Base-by-base conservation (phyloP, 2,329 filamentous ascomycete species). In the Geosmithia flava region DNA sequence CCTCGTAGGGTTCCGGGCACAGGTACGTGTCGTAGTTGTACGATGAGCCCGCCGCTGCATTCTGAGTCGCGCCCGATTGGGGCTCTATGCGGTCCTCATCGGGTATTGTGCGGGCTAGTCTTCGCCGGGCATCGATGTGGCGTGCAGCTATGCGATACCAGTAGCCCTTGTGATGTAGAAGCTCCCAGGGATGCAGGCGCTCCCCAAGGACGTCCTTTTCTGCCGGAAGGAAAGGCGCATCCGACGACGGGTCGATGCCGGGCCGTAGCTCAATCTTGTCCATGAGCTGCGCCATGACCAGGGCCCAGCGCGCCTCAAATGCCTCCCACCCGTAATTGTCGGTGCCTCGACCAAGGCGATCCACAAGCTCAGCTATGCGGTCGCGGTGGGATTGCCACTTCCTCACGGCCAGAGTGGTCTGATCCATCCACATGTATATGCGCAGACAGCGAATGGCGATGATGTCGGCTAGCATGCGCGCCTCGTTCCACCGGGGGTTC, bases 301-400 rank as follows among this genome's bases (percentile, higher is more conserved):
- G 68, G 16, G 77, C 74, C 80, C 80, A 83, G 49, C 86, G 77
- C 41, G 87, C 81, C 66, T 95, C 85, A 90, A 91, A 98, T 2
- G 91, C 90, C 58, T 88, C 79, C 87, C 90, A 97, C 6, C 88
- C 87, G 62, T 97, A 97, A 54, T 87, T 95, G 30, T 81, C 79
- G 2, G 87, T 89, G 1, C 91, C 91, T 56, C 87, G 87, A 3
- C 89, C 90, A 54, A 85, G 81, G 17, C 86, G 77, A 58, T 95
- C 87, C 16, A 96, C 71, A 47, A 96, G 78, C 56, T 87, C 84
- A 48, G 74, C 75, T 53, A 91, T 81, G 49, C 83, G 79, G 48
- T 81, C 76, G 51, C 83, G 80, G 62, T 97, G 94, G 39, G 71
- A 20, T 50, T 83, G 74, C 91, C 91, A 97, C 48, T 82, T 78